These are phyloP conservation scores for Tulasnella sp. DNA, from an alignment of 768 basidiomycete species.

Conservation along the genomic window DNA sequence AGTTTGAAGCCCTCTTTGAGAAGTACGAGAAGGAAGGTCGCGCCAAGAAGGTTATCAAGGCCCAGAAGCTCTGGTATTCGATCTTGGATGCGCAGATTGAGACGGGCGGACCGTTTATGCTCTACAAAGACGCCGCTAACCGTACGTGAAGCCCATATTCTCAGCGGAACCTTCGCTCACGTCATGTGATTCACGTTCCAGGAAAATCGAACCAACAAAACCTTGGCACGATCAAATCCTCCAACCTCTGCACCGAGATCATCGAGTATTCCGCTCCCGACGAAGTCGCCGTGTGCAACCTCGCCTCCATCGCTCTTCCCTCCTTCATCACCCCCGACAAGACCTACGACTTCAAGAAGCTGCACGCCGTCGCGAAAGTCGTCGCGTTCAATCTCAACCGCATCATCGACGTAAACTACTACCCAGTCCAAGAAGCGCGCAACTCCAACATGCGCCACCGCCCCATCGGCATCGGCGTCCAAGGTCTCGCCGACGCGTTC, in stretches of 20 bases:
- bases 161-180: neutral
- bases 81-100: conserved; percentile 95
- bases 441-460: conserved; percentile 95
- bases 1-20: conserved; percentile 79
- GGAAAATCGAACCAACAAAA: conserved; percentile 98
- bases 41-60: conserved; percentile 70
- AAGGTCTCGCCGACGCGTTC: conserved; percentile 96
- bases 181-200: conserved; percentile 22
- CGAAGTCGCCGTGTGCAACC: conserved; percentile 96
- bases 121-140: conserved; percentile 95
- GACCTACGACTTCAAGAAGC: conserved; percentile 83
- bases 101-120: conserved; percentile 98
- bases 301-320: conserved; percentile 92
- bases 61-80: conserved; percentile 98
- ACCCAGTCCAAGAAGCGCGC: conserved; percentile 84
- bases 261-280: conserved; percentile 97
- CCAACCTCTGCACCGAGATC: conserved; percentile 98
- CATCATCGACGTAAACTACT: conserved; percentile 92
- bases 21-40: conserved; percentile 86
- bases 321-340: conserved; percentile 70
- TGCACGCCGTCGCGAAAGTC: conserved; percentile 90
- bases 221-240: conserved; percentile 97
- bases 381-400: conserved; percentile 88
- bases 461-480: conserved; percentile 94
- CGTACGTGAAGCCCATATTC: conserved; percentile 48